Base-by-base conservation (phyloP, 441 rosid species). In the Brassica balearica region DNA sequence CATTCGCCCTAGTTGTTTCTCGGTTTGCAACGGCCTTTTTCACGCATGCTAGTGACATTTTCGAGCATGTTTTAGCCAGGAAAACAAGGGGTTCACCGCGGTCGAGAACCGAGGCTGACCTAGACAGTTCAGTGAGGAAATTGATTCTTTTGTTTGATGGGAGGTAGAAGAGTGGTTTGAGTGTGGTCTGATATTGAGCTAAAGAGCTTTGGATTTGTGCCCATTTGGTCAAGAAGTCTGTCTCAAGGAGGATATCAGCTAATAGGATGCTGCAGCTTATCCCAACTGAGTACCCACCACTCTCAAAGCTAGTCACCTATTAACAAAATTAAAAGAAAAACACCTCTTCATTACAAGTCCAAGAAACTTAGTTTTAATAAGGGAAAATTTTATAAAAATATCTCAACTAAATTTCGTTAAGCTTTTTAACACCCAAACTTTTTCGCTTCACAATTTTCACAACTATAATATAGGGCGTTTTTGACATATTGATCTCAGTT, bases 271-370 rank as follows among this genome's bases (percentile, higher is more conserved):
- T 91, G 77, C 94, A 89, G 81, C 96, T 92, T 43, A 91, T 83
- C 67, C 97, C 98, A 65, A 94, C 41, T 3, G 97, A 90, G 78
- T 91, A 91, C 41, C 98, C 97, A 6, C 98, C 95, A 17, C 90
- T 87, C 69, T 83, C 82, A 77, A 94, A 94, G 77, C 86, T 88
- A 0, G 96, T 92, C 67, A 94, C 94, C 97, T 94, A 77, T 62
- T 65, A 20, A 0, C 17, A 25, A n/a, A 61, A 1, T 65, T 0
- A 2, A 11, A 51, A 8, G 5, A 2, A 62, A 36, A 27, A 7
- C 5, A 10, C 12, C 25, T 58, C 62, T 8, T 53, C 41, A 72
- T 62, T 46, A 15, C 55, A 66, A 66, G 56, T 66, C 56, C 53
- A 41, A 66, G n/a, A 66, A 66, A 11, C 32, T 17, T 17, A 36